These are phyloP conservation scores for Acer campestre DNA, from an alignment of 345 rosid species.

Conservation along the genomic window DNA sequence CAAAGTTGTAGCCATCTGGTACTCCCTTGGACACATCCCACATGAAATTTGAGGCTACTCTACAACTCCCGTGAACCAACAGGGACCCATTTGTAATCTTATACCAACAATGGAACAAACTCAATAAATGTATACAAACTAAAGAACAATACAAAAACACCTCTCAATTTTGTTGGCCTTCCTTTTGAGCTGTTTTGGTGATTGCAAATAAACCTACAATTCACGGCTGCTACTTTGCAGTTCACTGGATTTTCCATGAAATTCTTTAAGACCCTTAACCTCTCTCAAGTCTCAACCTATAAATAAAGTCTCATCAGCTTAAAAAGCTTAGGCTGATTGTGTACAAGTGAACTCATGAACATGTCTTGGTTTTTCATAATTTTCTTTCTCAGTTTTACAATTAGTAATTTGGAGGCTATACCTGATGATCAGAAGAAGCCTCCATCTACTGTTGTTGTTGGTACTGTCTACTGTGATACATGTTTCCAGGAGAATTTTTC, in stretches of 20 bases:
- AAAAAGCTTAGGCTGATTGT: background rate
- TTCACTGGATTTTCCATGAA: constrained; percentile 50
- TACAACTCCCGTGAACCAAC: constrained; percentile 46
- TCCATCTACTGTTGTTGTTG: constrained; percentile 79
- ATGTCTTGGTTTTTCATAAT: constrained; percentile 44
- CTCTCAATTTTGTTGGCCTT: background rate
- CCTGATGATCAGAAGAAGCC: constrained; percentile 29
- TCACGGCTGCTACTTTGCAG: constrained; percentile 38
- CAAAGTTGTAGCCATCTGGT: background rate
- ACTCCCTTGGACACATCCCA: background rate
- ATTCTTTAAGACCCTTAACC: constrained; percentile 21
- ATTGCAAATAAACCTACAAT: constrained; percentile 14
- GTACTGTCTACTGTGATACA: constrained; percentile 89
- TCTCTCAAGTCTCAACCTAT: constrained; percentile 7
- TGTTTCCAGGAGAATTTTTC: constrained; percentile 68
- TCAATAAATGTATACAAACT: background rate
- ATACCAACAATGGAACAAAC: background rate
- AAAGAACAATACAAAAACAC: background rate
- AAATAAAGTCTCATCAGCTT: background rate
- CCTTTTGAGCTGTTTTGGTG: constrained; percentile 36
- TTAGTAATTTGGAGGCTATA: constrained; percentile 25
- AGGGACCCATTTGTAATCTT: constrained; percentile 21
- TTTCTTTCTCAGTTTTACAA: constrained; percentile 30
- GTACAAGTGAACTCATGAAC: background rate
- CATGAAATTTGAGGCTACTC: constrained; percentile 30